Conservation (phyloP, 257 asterid genomes). For the Przewalskia tangutica region DNA sequence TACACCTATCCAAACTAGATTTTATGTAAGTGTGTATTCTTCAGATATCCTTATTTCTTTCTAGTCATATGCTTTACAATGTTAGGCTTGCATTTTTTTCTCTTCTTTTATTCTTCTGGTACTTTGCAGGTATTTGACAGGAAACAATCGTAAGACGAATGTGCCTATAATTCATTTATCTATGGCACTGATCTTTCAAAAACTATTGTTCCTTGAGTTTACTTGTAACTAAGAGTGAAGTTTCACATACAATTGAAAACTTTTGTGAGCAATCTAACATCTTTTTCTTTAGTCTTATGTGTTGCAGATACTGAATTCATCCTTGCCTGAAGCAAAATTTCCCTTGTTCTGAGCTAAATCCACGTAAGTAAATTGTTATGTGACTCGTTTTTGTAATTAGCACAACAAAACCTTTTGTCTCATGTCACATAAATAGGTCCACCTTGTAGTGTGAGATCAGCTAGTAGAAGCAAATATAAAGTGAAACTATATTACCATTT, state of each 20-base stretch:
- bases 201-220: neutral
- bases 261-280: neutral
- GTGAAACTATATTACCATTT: neutral
- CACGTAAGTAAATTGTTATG: slow-evolving; percentile 30
- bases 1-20: slow-evolving; percentile 39
- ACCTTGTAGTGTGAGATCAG: slow-evolving; percentile 2
- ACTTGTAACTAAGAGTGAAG: neutral
- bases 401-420: neutral
- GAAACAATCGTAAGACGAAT: slow-evolving; percentile 56
- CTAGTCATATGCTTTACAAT: neutral
- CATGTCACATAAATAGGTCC: neutral
- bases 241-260: neutral
- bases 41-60: slow-evolving; percentile 7
- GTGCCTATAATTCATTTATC: neutral
- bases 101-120: neutral
- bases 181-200: neutral
- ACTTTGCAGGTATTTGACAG: slow-evolving; percentile 54
- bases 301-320: slow-evolving; percentile 23
- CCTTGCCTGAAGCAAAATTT: slow-evolving; percentile 59
- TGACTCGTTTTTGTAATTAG: neutral
- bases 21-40: slow-evolving; percentile 51
- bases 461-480: neutral
- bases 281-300: slow-evolving; percentile 6
- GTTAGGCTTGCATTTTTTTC: neutral
- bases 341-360: slow-evolving; percentile 42